Conservation (phyloP, 768 basidiomycete species). For the Boletus patriciae region DNA sequence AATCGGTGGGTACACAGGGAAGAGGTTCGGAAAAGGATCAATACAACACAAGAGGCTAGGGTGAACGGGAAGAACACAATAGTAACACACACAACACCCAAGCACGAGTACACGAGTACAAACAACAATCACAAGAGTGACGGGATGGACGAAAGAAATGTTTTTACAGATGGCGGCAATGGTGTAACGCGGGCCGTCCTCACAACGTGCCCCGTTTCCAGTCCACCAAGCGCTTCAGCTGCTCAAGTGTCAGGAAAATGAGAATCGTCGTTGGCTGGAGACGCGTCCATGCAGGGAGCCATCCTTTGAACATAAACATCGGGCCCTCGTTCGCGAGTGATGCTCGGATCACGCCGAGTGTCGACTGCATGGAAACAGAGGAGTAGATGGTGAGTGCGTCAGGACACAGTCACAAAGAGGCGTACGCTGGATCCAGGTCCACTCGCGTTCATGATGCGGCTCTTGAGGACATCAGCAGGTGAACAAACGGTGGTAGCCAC, state of each 20-base stretch:
- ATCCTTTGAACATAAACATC: constrained; percentile 93
- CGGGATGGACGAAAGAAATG: not conserved
- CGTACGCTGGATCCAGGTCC: constrained; percentile 75
- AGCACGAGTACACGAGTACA: not conserved
- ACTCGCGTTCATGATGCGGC: constrained; percentile 87
- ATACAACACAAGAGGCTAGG: not conserved
- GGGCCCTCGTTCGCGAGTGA: constrained; percentile 74
- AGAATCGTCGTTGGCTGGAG: constrained; percentile 86
- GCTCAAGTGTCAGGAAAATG: constrained; percentile 83
- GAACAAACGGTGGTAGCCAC: constrained; percentile 89
- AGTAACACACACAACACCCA: not conserved
- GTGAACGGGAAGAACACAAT: not conserved
- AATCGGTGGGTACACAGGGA: not conserved
- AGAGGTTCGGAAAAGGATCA: not conserved
- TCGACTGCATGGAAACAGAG: constrained; percentile 47
- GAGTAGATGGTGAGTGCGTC: not conserved
- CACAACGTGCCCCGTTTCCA: constrained; percentile 43
- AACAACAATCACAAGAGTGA: not conserved
- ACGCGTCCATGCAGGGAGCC: constrained; percentile 85
- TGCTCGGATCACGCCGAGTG: constrained; percentile 63
- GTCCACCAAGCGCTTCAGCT: constrained; percentile 73
- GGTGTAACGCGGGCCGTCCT: not conserved
- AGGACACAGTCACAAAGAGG: constrained; percentile 22
- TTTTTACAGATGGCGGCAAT: not conserved
- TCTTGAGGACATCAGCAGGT: constrained; percentile 86